Evolutionary conservation across 352 stramenopile species (phyloP), one percentile per base, ranked within the genome.

Genomic region (Phytophthora pini): DNA sequence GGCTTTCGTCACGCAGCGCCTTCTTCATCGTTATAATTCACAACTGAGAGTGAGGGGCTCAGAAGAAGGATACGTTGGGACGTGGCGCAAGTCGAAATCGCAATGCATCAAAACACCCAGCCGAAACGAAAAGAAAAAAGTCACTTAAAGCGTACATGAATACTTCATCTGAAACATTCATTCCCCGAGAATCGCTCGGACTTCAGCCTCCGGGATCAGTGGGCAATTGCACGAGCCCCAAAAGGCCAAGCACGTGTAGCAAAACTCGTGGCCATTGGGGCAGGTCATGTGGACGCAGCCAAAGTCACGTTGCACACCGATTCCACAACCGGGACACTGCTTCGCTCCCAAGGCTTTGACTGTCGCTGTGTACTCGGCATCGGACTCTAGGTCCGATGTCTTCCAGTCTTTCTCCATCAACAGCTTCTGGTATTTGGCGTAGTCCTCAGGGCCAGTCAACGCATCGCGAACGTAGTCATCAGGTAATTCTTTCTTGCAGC

Each of bases 261-360:
- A 94, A 54, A 94, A 94, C 57, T 92, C 63, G 64, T 92, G 83
- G 2, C 82, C 83, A 41, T 86, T 82, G 7, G 79, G 80, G 49
- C 85, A 94, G 41, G 50, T 83, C 72, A 94, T 94, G 72, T 94
- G 82, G 15, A 94, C 64, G 52, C 85, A 94, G n/a, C 85, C 85
- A 58, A 79, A 80, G 62, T 88, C 82, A 46, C 83, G 81, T 54
- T 88, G 67, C 27, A 94, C 81, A 36, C 85, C 85, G 11, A 94
- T 77, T 13, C 85, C 85, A 57, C 85, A 94, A 22, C 79, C 85
- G 1, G 85, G 83, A 44, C 85, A 94, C 44, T 92, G 85, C 57
- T 94, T 94, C 0, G 69, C 83, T 13, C 84, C 81, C 2, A 87
- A 20, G 3, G 40, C 26, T 31, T 49, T 48, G 9, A 94, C 81